phyloP scores from a whole-genome alignment of 257 asterid species.

The Lavandula angustifolia region DNA sequence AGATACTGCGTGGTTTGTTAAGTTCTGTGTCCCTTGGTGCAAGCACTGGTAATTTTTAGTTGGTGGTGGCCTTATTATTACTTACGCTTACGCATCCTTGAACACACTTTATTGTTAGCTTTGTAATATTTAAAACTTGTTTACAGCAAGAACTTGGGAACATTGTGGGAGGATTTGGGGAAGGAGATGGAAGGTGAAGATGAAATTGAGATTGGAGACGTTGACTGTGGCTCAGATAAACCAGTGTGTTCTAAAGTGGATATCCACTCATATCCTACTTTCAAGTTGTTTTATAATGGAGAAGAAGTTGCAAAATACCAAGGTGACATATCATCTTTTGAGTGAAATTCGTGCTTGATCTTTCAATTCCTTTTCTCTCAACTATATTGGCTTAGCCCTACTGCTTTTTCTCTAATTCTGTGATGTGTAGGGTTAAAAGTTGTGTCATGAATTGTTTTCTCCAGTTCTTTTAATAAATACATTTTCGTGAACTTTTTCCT shows the following conservation, averaged over 20 bases:
- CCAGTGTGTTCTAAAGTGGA: constrained; percentile 83
- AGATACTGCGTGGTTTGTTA: constrained; percentile 94
- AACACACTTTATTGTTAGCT: constrained; percentile 21
- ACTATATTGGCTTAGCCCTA: constrained; percentile 17
- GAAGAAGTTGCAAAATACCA: constrained; percentile 83
- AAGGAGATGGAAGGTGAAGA: constrained; percentile 95
- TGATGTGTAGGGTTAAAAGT: constrained; percentile 3
- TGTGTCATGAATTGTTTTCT: background rate
- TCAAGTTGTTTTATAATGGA: constrained; percentile 92
- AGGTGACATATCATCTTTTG: constrained; percentile 47
- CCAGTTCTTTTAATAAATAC: constrained; percentile 4
- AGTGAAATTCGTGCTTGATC: constrained; percentile 5
- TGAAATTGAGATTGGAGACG: constrained; percentile 94
- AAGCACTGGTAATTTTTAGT: constrained; percentile 83
- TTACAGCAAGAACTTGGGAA: constrained; percentile 84
- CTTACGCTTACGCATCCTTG: constrained; percentile 20
- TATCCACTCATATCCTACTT: constrained; percentile 96
- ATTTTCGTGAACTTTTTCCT: constrained; percentile 21
- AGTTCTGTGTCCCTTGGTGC: constrained; percentile 99
- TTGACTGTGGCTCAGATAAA: constrained; percentile 76
- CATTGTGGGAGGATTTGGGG: constrained; percentile 96
- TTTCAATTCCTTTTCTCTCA: background rate
- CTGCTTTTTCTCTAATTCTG: constrained; percentile 6
- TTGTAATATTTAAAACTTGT: constrained; percentile 28
- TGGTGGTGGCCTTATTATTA: background rate